A percentile compares a stretch with the other conserved stretches of the same genome.
Evolutionary conservation across 2,329 filamentous ascomycete species (phyloP).

Genomic region (Fusarium penzigii): DNA sequence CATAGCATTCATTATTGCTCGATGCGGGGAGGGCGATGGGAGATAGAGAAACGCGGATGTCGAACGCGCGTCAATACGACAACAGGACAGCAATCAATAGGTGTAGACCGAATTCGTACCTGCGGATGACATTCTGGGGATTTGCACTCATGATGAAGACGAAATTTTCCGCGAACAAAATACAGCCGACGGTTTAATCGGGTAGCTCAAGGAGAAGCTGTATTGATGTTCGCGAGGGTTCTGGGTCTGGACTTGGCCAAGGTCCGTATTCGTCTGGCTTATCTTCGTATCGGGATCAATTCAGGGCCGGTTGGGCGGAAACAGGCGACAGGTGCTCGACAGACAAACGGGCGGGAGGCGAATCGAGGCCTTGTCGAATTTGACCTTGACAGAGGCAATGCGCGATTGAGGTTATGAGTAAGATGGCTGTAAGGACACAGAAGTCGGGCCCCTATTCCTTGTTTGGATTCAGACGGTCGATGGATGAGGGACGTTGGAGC

Average conservation of each 20-base stretch:
- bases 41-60: constrained; percentile 7
- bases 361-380: background rate
- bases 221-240: constrained; percentile 5
- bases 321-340: background rate
- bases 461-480: background rate
- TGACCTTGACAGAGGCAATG: background rate
- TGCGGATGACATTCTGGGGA: constrained; percentile 62
- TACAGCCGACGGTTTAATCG: constrained; percentile 10
- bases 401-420: background rate
- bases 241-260: constrained; percentile 22
- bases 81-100: background rate
- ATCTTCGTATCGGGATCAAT: background rate
- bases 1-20: background rate
- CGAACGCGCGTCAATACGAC: background rate
- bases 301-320: background rate
- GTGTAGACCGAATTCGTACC: constrained; percentile 47
- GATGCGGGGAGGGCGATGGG: constrained; percentile 3
- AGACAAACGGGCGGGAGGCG: background rate
- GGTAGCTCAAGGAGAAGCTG: background rate
- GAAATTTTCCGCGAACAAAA: constrained; percentile 10
- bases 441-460: background rate
- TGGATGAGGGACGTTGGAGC: constrained; percentile 8
- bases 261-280: constrained; percentile 1
- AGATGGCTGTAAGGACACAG: background rate
- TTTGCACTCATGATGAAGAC: constrained; percentile 45